These are phyloP conservation scores for Tolypocladium ophioglossoides DNA, from an alignment of 2,329 filamentous ascomycete genomes.

Conservation along the genomic window DNA sequence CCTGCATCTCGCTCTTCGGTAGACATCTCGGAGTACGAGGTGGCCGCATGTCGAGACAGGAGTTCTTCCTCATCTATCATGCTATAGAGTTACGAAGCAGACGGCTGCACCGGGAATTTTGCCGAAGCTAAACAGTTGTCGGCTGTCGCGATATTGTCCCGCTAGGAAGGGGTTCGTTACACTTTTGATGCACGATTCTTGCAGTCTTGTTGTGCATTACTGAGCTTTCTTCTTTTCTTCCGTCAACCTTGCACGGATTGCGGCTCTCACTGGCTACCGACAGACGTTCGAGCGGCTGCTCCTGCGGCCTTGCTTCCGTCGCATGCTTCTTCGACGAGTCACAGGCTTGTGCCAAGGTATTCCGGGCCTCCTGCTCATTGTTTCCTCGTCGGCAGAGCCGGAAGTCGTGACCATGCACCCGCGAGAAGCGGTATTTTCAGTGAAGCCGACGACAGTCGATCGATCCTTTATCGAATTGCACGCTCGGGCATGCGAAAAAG, in stretches of 20 bases:
- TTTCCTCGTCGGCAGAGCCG: neutral
- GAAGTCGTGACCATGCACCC: neutral
- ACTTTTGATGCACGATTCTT: neutral
- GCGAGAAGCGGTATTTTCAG: neutral
- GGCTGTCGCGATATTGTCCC: neutral
- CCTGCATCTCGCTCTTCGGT: neutral
- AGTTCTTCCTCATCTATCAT: neutral
- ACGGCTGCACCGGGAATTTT: neutral
- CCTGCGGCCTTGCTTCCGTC: neutral
- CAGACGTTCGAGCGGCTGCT: neutral
- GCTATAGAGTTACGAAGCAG: neutral
- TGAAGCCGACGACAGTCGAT: neutral
- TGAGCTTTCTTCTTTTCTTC: neutral
- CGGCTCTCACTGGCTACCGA: neutral
- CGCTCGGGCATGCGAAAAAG: neutral
- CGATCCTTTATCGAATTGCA: neutral
- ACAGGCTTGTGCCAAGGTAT: neutral
- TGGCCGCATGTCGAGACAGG: neutral
- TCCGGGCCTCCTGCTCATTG: neutral
- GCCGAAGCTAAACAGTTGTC: neutral
- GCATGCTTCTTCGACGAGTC: neutral
- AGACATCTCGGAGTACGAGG: neutral
- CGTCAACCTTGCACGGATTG: neutral
- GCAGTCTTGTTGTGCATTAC: neutral
- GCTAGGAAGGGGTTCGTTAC: neutral